Conservation (phyloP, 225 moss, liverwort and hornwort genomes). For the Sphagnum contortum region DNA sequence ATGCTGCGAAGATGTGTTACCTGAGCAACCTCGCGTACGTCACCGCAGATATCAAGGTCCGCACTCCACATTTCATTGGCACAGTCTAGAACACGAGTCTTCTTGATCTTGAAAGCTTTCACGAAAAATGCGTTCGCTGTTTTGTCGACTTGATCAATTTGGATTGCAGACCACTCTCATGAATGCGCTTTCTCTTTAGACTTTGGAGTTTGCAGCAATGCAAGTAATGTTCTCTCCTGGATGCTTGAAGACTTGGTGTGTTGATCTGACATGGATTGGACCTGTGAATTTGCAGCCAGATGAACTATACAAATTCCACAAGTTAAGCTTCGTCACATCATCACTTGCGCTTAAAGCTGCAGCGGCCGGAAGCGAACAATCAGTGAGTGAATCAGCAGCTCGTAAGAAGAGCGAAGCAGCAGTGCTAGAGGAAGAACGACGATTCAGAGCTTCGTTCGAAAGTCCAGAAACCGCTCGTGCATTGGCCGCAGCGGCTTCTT, state of each 20-base stretch:
- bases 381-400: constrained; percentile 6
- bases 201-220: not conserved
- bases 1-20: constrained; percentile 17
- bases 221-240: not conserved
- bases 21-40: constrained; percentile 42
- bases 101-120: not conserved
- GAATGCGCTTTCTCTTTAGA: not conserved
- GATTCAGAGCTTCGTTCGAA: constrained; percentile 11
- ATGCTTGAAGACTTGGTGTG: not conserved
- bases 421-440: not conserved
- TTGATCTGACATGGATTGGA: not conserved
- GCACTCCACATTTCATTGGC: not conserved
- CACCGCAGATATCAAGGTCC: constrained; percentile 40
- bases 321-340: constrained; percentile 67
- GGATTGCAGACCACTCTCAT: no score
- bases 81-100: not conserved
- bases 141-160: no score
- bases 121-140: not conserved
- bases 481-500: constrained; percentile 34
- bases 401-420: constrained; percentile 11
- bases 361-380: constrained; percentile 18
- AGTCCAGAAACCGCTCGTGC: constrained; percentile 28
- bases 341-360: constrained; percentile 54
- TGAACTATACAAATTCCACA: constrained; percentile 54
- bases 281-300: constrained; percentile 32